Percentiles rank a stretch among this genome's conserved stretches.
These are phyloP conservation scores for Hypholoma fasciculare DNA, from an alignment of 768 basidiomycete genomes.

Conservation along the genomic window DNA sequence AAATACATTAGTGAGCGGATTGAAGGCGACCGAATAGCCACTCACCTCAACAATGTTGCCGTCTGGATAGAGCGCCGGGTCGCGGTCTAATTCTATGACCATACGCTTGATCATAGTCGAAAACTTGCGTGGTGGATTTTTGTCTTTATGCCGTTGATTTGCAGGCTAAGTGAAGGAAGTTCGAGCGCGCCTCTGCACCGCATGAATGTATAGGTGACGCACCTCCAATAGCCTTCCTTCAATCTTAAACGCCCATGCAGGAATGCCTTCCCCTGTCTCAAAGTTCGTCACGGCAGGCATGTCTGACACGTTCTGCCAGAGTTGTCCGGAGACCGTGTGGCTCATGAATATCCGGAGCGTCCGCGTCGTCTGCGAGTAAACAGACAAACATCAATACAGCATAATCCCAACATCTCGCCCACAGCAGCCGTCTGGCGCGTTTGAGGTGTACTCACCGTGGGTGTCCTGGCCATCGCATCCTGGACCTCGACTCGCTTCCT, in stretches of 20 bases:
- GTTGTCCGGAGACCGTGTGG: conserved; percentile 82
- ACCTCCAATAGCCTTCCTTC: conserved; percentile 89
- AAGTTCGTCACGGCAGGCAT: conserved; percentile 50
- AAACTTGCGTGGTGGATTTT: conserved; percentile 69
- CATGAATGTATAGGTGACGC: conserved; percentile 19
- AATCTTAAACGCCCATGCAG: conserved; percentile 85
- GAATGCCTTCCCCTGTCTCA: conserved; percentile 86
- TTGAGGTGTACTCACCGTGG: conserved; percentile 48
- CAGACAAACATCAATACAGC: not conserved
- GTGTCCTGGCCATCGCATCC: conserved; percentile 76
- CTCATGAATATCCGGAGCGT: conserved; percentile 85
- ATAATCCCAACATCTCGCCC: not conserved
- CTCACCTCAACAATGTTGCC: conserved; percentile 88
- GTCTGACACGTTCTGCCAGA: conserved; percentile 69
- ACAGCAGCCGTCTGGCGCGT: not conserved
- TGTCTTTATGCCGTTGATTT: conserved; percentile 66
- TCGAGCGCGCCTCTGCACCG: not conserved
- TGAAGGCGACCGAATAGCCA: not conserved
- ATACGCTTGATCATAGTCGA: conserved; percentile 83
- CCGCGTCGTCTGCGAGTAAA: conserved; percentile 62
- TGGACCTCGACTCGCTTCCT: conserved; percentile 90
- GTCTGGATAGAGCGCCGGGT: conserved; percentile 77
- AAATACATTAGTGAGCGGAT: not conserved
- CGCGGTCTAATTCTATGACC: conserved; percentile 86
- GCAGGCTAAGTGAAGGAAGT: conserved; percentile 41